A percentile compares a stretch with the other conserved stretches of the same genome.
Conservation (phyloP, 2,329 filamentous ascomycete genomes). For the Pseudonectria buxi region DNA sequence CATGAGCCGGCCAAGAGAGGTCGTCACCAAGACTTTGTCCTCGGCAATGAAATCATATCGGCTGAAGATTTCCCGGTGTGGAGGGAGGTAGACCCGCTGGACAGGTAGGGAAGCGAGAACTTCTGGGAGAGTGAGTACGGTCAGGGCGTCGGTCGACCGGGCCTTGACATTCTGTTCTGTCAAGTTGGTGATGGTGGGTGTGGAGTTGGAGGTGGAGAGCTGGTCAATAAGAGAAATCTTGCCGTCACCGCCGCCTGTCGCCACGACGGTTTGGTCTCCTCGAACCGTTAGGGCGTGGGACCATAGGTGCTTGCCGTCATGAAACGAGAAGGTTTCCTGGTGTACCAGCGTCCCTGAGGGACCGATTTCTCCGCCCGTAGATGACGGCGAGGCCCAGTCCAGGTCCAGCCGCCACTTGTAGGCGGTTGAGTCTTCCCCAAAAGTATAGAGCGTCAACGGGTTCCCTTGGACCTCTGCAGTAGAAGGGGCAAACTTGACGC, state of each 20-base stretch:
- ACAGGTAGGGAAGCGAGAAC: slow-evolving; percentile 18
- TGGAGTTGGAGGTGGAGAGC: background rate
- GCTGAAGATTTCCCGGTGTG: slow-evolving; percentile 41
- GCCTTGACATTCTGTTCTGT: too few species aligned
- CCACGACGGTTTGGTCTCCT: slow-evolving; percentile 38
- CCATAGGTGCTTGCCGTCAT: slow-evolving; percentile 90
- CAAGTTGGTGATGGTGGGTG: too few species aligned
- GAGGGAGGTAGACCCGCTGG: slow-evolving; percentile 2
- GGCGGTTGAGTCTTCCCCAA: slow-evolving; percentile 76
- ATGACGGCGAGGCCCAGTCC: slow-evolving; percentile 1
- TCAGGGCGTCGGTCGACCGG: slow-evolving; percentile 11
- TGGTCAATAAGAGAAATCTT: slow-evolving; percentile 46
- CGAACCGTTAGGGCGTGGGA: slow-evolving; percentile 46
- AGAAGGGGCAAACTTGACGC: slow-evolving; percentile 57
- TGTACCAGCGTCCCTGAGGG: slow-evolving; percentile 38
- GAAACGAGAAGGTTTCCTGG: slow-evolving; percentile 52
- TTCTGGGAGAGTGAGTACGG: slow-evolving; percentile 27
- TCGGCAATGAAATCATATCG: slow-evolving; percentile 57
- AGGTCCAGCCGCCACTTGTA: slow-evolving; percentile 61
- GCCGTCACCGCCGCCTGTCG: slow-evolving; percentile 82
- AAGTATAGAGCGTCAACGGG: slow-evolving; percentile 58
- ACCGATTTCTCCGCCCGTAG: background rate
- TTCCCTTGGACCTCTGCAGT: slow-evolving; percentile 10
- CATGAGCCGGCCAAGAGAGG: slow-evolving; percentile 54
- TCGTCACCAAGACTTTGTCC: slow-evolving; percentile 47